Conservation (phyloP, 2,329 filamentous ascomycete genomes). For the Dryadomyces quercivorus region DNA sequence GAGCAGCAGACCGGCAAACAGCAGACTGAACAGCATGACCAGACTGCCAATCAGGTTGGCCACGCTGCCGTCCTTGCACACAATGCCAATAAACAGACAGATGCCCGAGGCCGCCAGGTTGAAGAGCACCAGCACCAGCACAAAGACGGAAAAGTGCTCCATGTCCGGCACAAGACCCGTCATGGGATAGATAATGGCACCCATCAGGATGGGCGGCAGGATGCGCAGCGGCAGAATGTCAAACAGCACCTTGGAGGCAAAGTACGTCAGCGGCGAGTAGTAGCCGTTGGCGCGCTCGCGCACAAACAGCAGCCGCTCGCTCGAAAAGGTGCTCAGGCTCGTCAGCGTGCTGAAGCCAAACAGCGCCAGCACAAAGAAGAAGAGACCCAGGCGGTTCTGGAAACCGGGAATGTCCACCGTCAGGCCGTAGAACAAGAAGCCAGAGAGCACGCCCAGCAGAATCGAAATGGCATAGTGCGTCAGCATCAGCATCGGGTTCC, state of each 20-base stretch:
- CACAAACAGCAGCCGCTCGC: conserved; percentile 81
- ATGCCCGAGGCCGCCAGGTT: conserved; percentile 90
- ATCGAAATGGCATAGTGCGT: conserved; percentile 98
- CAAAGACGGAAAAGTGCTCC: conserved; percentile 78
- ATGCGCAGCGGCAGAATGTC: conserved; percentile 92
- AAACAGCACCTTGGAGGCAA: conserved; percentile 92
- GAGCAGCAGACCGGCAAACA: conserved; percentile 87
- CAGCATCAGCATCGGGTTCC: conserved; percentile 96
- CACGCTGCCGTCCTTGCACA: conserved; percentile 83
- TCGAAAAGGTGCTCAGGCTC: conserved; percentile 83
- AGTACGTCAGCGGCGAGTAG: conserved; percentile 89
- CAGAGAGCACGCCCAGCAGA: conserved; percentile 81
- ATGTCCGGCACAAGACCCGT: conserved; percentile 77
- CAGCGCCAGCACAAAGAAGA: conserved; percentile 91
- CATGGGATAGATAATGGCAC: conserved; percentile 95
- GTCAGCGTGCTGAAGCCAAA: conserved; percentile 97
- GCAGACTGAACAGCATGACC: conserved; percentile 92
- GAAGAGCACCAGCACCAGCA: conserved; percentile 86
- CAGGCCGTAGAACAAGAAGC: conserved; percentile 90
- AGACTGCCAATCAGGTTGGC: conserved; percentile 89
- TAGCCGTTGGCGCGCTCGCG: conserved; percentile 94
- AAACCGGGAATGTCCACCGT: conserved; percentile 95
- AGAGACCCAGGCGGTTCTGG: conserved; percentile 91
- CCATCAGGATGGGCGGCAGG: conserved; percentile 89
- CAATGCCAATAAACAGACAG: conserved; percentile 90